Base-by-base conservation (phyloP, 495 filamentous ascomycete species). In the Penicillium silybi region DNA sequence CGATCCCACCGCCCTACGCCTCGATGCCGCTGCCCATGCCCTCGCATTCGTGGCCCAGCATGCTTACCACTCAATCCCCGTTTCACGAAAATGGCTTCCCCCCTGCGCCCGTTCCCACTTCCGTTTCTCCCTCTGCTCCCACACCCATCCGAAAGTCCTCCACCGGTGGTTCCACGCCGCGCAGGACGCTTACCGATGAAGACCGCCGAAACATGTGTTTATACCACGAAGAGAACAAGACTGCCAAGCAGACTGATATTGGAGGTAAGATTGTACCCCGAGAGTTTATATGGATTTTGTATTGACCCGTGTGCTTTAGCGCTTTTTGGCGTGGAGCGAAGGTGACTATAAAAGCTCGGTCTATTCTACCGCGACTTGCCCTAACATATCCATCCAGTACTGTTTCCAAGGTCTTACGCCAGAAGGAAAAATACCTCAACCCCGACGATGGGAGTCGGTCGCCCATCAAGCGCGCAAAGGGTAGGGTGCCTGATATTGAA, bases 171-270 rank as follows among this genome's bases (percentile, higher is more conserved):
- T 72, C 87, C 44, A 86, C 88, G 26, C 87, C 90, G 6, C 80
- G 93, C 59, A 89, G 88, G 68, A 97, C 95, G 0, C 77, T 99
- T 57, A 97, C 93, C 19, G 92, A 97, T 69, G 84, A 88, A 26
- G 92, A 97, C 63, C 83, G 93, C 45, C 83, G 91, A 49, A 82
- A 83, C 45, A 99, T 99, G 92, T 97, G 93, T 67, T 79, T 90
- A 60, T 99, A 95, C 70, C 88, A 92, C 62, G 90, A 95, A 65
- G 91, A 96, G 59, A 85, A 97, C 63, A 93, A 92, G 41, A 86
- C 81, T 46, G 88, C 88, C n/a, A 96, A 97, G 72, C 93, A 99
- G 70, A 96, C 92, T 19, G 93, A 97, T 64, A 99, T 99, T 74
- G 93, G 93, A 75, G 85, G 88, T 91, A 77, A 70, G 82, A 50